Percentiles rank a stretch among this genome's conserved stretches.
Conservation (phyloP, 1,284 basidiomycete genomes). For the Ustanciosporium gigantosporum region DNA sequence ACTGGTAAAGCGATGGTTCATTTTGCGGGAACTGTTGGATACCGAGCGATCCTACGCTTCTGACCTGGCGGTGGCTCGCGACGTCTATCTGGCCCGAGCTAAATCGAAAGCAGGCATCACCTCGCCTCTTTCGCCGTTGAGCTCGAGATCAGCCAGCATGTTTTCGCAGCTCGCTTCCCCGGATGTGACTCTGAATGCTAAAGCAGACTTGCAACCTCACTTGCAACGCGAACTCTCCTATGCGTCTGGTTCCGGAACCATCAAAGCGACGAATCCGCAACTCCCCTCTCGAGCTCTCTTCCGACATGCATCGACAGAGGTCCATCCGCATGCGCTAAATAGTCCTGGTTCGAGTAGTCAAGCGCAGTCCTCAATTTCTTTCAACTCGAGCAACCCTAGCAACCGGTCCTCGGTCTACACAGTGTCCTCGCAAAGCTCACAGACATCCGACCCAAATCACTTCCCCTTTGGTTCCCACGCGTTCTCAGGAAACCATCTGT, state of each 20-base stretch:
- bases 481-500: too few species aligned
- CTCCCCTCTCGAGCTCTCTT: slow-evolving; percentile 6
- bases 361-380: slow-evolving; percentile 14
- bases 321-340: slow-evolving; percentile 5
- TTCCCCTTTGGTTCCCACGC: slow-evolving; percentile 4
- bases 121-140: slow-evolving; percentile 23
- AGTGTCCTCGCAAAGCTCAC: slow-evolving; percentile 49
- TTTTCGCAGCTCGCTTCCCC: slow-evolving; percentile 30
- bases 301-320: slow-evolving; percentile 29
- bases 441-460: slow-evolving; percentile 37
- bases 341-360: slow-evolving; percentile 12
- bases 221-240: slow-evolving; percentile 4
- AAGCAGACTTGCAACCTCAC: slow-evolving; percentile 15
- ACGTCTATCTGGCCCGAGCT: slow-evolving; percentile 69
- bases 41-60: slow-evolving; percentile 86
- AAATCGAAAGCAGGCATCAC: slow-evolving; percentile 51
- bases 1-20: slow-evolving; percentile 77
- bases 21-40: slow-evolving; percentile 70
- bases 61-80: slow-evolving; percentile 80
- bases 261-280: background rate
- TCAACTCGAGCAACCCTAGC: slow-evolving; percentile 44
- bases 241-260: background rate
- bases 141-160: slow-evolving; percentile 20
- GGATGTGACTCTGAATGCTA: background rate
- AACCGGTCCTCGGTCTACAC: slow-evolving; percentile 55